Base-by-base conservation (phyloP, 192 early-diverging fungal genomes). In the Lobosporangium transversale region DNA sequence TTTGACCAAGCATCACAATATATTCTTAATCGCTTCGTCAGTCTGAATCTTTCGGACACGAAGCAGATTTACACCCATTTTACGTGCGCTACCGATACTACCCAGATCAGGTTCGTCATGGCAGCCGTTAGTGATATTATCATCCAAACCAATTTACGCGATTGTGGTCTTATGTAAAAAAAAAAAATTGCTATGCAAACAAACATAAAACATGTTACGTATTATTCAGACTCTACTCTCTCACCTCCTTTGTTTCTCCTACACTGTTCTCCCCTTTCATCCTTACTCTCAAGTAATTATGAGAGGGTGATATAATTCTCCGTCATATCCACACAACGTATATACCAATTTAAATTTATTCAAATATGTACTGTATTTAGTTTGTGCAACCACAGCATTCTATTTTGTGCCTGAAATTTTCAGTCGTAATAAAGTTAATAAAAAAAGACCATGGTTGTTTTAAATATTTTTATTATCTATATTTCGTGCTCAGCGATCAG, bases 1-100 rank as follows among this genome's bases (percentile, higher is more conserved):
- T 91, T 87, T 51, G 92, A 94, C 35, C 81, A 81, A 20, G 91
- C 92, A 1, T 93, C 88, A 53, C 89, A 93, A 64, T 94, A 94
- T 58, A 85, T 94, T 48, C 79, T 93, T 24, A 87, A 92, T 58
- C 90, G 92, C 30, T 94, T 94, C 66, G 92, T 94, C 29, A 86
- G 86, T 42, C 74, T 94, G 44, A 94, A 94, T 81, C 84, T 89
- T 70, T 87, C 87, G 8, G 91, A 94, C 47, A 78, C 86, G 65
- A 94, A 94, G 81, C 92, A 93, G 80, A 89, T 94, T 64, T 94
- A 94, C 79, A 90, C 91, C 32, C 93, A 94, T 80, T 94, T 94
- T 66, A 94, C 93, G 5, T 94, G 93, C 71, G 93, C 93, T 8
- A 94, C 93, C 0, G 93, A 94, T 74, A 94, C 93, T 7, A 86